These are phyloP conservation scores for Phylloporus scabripes DNA, from an alignment of 768 basidiomycete species.

Conservation along the genomic window DNA sequence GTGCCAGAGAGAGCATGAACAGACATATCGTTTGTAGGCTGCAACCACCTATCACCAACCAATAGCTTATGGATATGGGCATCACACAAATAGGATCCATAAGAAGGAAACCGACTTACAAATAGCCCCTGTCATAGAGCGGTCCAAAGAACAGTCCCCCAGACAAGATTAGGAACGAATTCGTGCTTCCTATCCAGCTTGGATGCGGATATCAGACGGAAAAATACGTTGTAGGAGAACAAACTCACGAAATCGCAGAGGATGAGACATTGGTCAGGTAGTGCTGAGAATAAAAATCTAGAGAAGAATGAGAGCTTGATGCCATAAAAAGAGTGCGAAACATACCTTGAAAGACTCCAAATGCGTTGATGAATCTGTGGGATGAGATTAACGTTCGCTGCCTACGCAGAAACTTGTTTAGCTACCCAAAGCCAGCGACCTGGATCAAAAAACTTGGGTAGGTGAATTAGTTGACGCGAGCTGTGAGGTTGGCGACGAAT, in stretches of 20 bases:
- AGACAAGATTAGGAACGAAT: slow-evolving; percentile 40
- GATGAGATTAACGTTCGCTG: background rate
- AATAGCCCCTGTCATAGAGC: slow-evolving; percentile 49
- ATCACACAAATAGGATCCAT: background rate
- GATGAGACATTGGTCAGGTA: slow-evolving; percentile 34
- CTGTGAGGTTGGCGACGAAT: background rate
- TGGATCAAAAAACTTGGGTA: slow-evolving; percentile 31
- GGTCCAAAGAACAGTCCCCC: slow-evolving; percentile 44
- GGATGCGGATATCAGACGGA: background rate
- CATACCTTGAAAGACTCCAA: slow-evolving; percentile 39
- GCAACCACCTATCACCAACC: slow-evolving; percentile 41
- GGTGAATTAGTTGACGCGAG: background rate
- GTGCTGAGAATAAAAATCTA: slow-evolving; percentile 36
- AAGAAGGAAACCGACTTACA: slow-evolving; percentile 27
- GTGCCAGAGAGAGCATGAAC: slow-evolving; percentile 42
- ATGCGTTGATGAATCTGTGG: slow-evolving; percentile 31
- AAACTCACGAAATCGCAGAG: slow-evolving; percentile 33
- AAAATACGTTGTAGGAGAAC: background rate
- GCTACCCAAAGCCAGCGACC: slow-evolving; percentile 35
- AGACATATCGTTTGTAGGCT: slow-evolving; percentile 38
- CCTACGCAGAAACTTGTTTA: background rate
- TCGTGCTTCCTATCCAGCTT: slow-evolving; percentile 46
- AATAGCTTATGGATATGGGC: slow-evolving; percentile 27
- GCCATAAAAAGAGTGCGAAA: background rate
- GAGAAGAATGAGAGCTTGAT: background rate